Conservation (phyloP, 2,329 filamentous ascomycete species). For the Trichoderma koningii region DNA sequence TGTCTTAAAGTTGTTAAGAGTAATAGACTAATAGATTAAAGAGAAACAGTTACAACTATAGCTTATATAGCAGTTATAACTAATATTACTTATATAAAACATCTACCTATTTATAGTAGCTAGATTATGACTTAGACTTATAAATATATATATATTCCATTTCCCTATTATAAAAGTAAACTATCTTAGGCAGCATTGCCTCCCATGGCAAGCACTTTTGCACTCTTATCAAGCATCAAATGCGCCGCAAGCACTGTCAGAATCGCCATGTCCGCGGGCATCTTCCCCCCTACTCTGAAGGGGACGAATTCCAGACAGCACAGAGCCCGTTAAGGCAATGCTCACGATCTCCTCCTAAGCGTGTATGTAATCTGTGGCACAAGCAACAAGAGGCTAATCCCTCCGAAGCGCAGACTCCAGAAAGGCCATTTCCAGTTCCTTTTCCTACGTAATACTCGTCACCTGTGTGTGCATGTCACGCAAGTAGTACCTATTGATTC, state of each 20-base stretch:
- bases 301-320: constrained; percentile 65
- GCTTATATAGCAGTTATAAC: too few relatives aligned
- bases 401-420: not conserved
- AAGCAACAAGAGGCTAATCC: not conserved
- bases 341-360: constrained; percentile 60
- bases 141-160: too few relatives aligned
- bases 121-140: too few relatives aligned
- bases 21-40: too few relatives aligned
- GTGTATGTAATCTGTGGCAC: constrained; percentile 32
- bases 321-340: constrained; percentile 65
- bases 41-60: too few relatives aligned
- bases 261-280: constrained; percentile 59
- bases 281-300: constrained; percentile 51
- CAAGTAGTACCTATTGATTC: constrained; percentile 56
- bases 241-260: constrained; percentile 74
- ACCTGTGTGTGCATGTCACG: too few relatives aligned
- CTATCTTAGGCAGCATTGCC: constrained; percentile 64
- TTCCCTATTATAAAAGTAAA: constrained; percentile 52
- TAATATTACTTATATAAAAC: too few relatives aligned
- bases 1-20: constrained; percentile 52
- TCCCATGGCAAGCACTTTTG: constrained; percentile 60
- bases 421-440: not conserved
- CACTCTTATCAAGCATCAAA: constrained; percentile 56
- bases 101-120: too few relatives aligned
- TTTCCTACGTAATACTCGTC: too few relatives aligned